phyloP scores from a whole-genome alignment of 192 early-diverging fungal species.

The Mortierella antarctica region DNA sequence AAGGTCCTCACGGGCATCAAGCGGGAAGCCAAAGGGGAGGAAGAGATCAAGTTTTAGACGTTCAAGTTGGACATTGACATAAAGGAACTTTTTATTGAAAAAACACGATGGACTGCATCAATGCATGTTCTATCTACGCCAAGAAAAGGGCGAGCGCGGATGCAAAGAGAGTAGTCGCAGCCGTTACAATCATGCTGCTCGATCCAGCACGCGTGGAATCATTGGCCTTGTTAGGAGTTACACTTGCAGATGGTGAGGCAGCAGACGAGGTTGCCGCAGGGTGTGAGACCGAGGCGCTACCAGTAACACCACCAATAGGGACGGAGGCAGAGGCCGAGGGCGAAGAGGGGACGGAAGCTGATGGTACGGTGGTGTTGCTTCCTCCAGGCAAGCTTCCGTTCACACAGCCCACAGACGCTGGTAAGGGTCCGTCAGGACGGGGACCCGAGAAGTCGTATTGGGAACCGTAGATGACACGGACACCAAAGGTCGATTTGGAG shows the following conservation, averaged over 20 bases:
- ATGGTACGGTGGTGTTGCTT: background rate
- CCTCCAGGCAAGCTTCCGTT: conserved; percentile 11
- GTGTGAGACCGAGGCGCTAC: background rate
- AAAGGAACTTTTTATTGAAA: background rate
- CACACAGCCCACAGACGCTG: conserved; percentile 25
- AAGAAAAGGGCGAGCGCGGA: conserved; percentile 13
- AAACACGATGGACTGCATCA: background rate
- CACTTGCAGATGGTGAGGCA: too few species aligned
- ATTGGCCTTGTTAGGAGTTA: background rate
- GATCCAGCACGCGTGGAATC: conserved; percentile 6
- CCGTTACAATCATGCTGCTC: conserved; percentile 1
- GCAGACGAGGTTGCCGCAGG: too few species aligned
- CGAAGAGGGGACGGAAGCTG: background rate
- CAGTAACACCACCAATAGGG: background rate
- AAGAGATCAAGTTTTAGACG: conserved; percentile 45
- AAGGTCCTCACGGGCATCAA: conserved; percentile 33
- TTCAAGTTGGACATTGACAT: background rate
- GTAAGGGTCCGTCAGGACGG: conserved; percentile 32
- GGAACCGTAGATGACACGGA: conserved; percentile 29
- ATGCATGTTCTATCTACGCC: conserved; percentile 3
- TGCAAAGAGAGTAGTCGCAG: conserved; percentile 24
- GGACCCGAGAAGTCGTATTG: conserved; percentile 40
- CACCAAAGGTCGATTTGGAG: conserved; percentile 16
- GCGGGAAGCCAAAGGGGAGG: conserved; percentile 30
- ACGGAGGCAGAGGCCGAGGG: background rate